Evolutionary conservation across 176 grass and related monocot species (phyloP).

Genomic region (Oryza punctata): DNA sequence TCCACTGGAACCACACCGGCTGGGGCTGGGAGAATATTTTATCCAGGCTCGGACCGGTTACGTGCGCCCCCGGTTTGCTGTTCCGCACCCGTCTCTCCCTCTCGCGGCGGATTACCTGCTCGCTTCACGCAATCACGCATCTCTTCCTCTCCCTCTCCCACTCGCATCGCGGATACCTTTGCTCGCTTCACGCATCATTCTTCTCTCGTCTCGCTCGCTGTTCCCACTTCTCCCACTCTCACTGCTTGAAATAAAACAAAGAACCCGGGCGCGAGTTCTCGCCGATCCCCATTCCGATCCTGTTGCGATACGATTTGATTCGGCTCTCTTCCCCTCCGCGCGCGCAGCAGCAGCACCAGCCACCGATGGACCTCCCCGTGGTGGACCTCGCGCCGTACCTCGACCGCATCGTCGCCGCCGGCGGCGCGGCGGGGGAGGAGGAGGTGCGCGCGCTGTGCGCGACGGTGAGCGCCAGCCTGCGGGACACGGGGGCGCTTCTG

Average conservation of each 20-base stretch:
- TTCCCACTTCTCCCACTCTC: background rate
- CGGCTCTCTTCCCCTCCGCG: slow-evolving; percentile 47
- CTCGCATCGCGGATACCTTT: no score
- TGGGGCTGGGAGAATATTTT: slow-evolving; percentile 4
- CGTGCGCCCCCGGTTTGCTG: slow-evolving; percentile 47
- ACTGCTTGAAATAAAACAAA: background rate
- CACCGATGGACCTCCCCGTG: slow-evolving; percentile 75
- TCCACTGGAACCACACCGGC: background rate
- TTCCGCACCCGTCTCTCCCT: slow-evolving; percentile 26
- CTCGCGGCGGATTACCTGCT: no score
- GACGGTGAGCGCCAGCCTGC: slow-evolving; percentile 75
- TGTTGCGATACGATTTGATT: background rate
- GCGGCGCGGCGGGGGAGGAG: slow-evolving; percentile 1
- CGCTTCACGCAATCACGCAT: no score
- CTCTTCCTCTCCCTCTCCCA: no score
- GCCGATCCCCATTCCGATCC: background rate
- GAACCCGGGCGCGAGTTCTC: background rate
- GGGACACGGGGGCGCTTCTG: slow-evolving; percentile 84
- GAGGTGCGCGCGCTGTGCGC: slow-evolving; percentile 68
- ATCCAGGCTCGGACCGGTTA: slow-evolving; percentile 34
- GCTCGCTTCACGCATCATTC: no score
- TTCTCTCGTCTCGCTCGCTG: no score
- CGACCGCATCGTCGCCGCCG: slow-evolving; percentile 33
- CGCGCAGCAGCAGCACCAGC: background rate
- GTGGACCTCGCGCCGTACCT: slow-evolving; percentile 91